phyloP scores from a whole-genome alignment of 176 grass and related monocot genomes.

The Carex myosuroides region DNA sequence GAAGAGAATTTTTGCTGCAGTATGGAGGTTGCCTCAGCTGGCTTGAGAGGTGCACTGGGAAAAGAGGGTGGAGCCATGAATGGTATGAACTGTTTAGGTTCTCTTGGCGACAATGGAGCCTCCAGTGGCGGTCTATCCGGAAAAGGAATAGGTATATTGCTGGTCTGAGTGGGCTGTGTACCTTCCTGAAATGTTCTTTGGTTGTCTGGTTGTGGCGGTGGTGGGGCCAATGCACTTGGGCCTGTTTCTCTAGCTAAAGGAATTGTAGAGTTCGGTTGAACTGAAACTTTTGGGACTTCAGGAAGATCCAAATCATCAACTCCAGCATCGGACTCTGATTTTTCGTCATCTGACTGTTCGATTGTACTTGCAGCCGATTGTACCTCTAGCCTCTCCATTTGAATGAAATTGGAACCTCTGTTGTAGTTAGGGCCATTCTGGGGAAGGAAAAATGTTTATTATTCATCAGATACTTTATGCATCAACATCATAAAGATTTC shows the following conservation, averaged over 20 bases:
- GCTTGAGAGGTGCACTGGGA: conserved; percentile 27
- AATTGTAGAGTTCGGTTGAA: conserved; percentile 36
- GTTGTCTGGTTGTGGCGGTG: conserved; percentile 15
- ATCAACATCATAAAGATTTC: neutral
- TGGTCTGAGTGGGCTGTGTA: conserved; percentile 23
- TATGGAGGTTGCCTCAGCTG: conserved; percentile 23
- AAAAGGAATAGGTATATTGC: conserved; percentile 28
- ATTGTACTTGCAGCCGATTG: conserved; percentile 24
- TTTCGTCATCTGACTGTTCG: conserved; percentile 35
- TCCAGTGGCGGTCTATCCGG: conserved; percentile 33
- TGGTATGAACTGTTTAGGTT: conserved; percentile 72
- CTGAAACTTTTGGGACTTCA: conserved; percentile 76
- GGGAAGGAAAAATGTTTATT: neutral
- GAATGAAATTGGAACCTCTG: conserved; percentile 56
- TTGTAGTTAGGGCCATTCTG: conserved; percentile 89
- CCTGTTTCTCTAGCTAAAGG: conserved; percentile 35
- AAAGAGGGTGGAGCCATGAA: conserved; percentile 46
- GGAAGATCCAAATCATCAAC: conserved; percentile 67
- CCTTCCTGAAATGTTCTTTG: conserved; percentile 19
- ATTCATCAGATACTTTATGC: neutral
- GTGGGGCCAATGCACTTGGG: conserved; percentile 24
- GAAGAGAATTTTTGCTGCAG: conserved; percentile 4
- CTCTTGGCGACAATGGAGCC: conserved; percentile 25
- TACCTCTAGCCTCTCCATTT: conserved; percentile 68
- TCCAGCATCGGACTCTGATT: conserved; percentile 44